Evolutionary conservation across 345 rosid genomes (phyloP).

Genomic region (Mercurialis annua): DNA sequence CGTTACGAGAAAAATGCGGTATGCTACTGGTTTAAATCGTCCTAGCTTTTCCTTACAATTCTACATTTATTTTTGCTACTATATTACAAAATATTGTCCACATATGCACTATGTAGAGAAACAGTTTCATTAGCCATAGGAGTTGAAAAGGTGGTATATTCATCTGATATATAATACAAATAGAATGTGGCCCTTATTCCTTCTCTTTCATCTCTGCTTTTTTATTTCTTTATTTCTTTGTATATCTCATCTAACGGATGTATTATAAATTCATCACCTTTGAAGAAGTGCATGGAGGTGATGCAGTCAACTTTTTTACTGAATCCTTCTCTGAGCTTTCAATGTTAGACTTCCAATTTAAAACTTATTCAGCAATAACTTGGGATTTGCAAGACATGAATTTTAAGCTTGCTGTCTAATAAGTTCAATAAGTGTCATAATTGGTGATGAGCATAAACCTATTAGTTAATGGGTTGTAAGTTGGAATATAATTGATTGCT

Average conservation of each 20-base stretch:
- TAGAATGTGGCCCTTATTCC: background rate
- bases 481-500: too few species aligned
- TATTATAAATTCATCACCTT: background rate
- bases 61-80: background rate
- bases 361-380: too few species aligned
- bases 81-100: too few species aligned
- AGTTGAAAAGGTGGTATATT: background rate
- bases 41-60: background rate
- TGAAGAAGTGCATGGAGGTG: constrained; percentile 1
- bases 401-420: too few species aligned
- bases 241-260: background rate
- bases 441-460: background rate
- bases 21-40: background rate
- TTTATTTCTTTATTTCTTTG: background rate
- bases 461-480: background rate
- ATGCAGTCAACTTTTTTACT: background rate
- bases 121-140: background rate
- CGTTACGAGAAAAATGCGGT: constrained; percentile 61
- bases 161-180: background rate
- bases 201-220: background rate
- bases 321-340: background rate
- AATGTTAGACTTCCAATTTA: too few species aligned
- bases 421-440: background rate
- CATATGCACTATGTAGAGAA: background rate
- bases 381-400: too few species aligned